Evolutionary conservation across 345 rosid genomes (phyloP), one percentile per base, ranked within the genome.

Genomic region (Populus tremula): DNA sequence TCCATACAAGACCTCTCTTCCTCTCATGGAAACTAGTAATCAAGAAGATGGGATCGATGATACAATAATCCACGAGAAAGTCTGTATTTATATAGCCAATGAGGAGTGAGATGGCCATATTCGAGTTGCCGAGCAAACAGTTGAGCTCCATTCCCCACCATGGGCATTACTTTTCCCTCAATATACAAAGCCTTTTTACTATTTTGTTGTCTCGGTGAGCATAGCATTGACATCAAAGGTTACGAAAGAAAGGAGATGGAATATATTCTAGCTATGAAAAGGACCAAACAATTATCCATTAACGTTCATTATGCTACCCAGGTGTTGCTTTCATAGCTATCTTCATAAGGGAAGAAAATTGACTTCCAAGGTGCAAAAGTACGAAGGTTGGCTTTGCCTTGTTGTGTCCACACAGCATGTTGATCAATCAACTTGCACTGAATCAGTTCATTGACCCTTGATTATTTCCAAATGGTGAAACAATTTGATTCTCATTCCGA

Each of bases 1-100:
- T 80, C 62, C 90, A 85, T 84, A 80, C 90, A 78, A 85, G 86
- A 73, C 83, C 88, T 25, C 86, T 85, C 87, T 83, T 83, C 86
- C 77, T 78, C 45, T 1, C 5, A 9, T 69, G 6, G 17, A 17
- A 33, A 1, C 17, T 3, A 10, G 45, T 41, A 8, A 20, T 53
- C 1, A 21, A 53, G 23, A 17, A 50, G 50, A 53, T 76, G 53
- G 29, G 27, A n/a, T n/a, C n/a, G n/a, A 54, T 61, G 59, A 36
- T 18, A 20, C 5, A 47, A 23, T 31, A 14, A 41, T 41, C 36
- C 56, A 23, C 20, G 16, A 17, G 5, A 1, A 21, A 38, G 64
- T 73, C 31, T 76, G 6, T 12, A 17, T 83, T 83, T 82, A 81
- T 81, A 87, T 41, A 41, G 82, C 47, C 49, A 61, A 66, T 4